Evolutionary conservation across 495 filamentous ascomycete genomes (phyloP).

Genomic region (Penicillium cinerascens): DNA sequence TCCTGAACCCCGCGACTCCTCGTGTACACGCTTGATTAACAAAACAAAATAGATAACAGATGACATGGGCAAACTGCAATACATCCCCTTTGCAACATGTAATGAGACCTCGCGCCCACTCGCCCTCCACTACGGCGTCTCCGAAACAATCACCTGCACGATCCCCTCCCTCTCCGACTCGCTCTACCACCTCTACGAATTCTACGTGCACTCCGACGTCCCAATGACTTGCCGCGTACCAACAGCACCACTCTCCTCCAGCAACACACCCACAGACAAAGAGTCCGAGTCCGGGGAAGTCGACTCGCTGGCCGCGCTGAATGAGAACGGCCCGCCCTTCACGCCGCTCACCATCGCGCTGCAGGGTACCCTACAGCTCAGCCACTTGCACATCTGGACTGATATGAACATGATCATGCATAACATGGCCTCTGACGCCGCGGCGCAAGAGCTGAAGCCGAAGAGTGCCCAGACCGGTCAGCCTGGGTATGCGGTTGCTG

Average conservation of each 20-base stretch:
- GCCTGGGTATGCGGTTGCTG: slow-evolving; percentile 71
- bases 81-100: slow-evolving; percentile 88
- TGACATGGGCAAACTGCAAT: slow-evolving; percentile 77
- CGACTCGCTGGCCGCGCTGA: slow-evolving; percentile 29
- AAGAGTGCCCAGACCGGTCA: slow-evolving; percentile 33
- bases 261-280: slow-evolving; percentile 14
- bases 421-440: slow-evolving; percentile 48
- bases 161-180: slow-evolving; percentile 79
- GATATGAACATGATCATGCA: slow-evolving; percentile 85
- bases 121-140: slow-evolving; percentile 77
- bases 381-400: slow-evolving; percentile 87
- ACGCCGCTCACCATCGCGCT: slow-evolving; percentile 77
- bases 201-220: slow-evolving; percentile 96
- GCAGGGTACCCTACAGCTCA: slow-evolving; percentile 80
- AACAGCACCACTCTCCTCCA: slow-evolving; percentile 55
- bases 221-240: slow-evolving; percentile 91
- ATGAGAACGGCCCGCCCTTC: slow-evolving; percentile 45
- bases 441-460: slow-evolving; percentile 19
- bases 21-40: slow-evolving; percentile 12
- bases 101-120: slow-evolving; percentile 83
- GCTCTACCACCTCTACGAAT: slow-evolving; percentile 96
- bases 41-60: slow-evolving; percentile 64
- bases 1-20: background rate
- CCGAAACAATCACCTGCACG: slow-evolving; percentile 83
- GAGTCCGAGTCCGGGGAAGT: slow-evolving; percentile 13